Percentiles rank a stretch among this genome's conserved stretches.
These are phyloP conservation scores for Chaetothyriales sp. DNA, from an alignment of 2,329 filamentous ascomycete genomes.

Conservation along the genomic window DNA sequence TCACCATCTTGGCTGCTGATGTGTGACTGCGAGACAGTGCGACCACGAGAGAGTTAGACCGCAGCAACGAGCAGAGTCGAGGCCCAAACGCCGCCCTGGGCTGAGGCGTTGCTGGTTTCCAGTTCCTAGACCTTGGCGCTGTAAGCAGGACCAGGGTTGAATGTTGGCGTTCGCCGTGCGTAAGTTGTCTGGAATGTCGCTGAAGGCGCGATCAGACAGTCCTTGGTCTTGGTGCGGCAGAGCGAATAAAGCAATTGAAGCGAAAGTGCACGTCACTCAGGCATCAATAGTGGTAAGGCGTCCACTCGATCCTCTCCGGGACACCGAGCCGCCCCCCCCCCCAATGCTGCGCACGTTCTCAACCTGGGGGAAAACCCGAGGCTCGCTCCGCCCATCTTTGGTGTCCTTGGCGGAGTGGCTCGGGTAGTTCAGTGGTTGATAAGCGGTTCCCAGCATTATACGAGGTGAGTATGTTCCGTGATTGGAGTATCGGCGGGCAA, in stretches of 20 bases:
- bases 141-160: too few relatives aligned
- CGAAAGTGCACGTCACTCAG: background rate
- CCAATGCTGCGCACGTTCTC: background rate
- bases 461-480: background rate
- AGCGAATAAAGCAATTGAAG: background rate
- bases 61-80: background rate
- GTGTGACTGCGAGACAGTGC: background rate
- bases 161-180: too few relatives aligned
- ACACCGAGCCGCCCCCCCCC: too few relatives aligned
- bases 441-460: background rate
- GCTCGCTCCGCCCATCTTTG: background rate
- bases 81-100: background rate
- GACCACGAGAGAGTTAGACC: background rate
- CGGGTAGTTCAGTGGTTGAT: background rate
- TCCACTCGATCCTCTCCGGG: background rate
- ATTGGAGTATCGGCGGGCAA: background rate
- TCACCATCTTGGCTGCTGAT: background rate
- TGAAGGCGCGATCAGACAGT: background rate
- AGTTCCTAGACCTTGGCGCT: background rate
- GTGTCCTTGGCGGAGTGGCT: background rate
- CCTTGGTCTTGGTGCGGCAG: background rate
- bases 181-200: background rate
- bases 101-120: background rate
- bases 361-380: background rate
- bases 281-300: background rate